These are phyloP conservation scores for Toxicodendron radicans DNA, from an alignment of 345 rosid genomes.

Conservation along the genomic window DNA sequence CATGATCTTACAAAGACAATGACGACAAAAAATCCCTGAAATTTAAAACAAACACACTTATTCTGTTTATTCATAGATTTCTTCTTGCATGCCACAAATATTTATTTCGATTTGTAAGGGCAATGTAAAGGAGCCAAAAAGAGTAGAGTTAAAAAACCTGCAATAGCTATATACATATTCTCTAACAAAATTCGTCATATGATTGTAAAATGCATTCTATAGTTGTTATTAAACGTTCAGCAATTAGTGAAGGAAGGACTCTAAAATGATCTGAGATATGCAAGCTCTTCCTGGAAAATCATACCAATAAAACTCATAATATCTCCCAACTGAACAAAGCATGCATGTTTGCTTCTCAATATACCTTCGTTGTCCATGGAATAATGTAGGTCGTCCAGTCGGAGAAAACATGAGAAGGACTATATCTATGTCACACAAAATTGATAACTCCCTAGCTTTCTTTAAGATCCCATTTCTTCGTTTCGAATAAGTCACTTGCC, in stretches of 20 bases:
- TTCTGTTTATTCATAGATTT: not conserved
- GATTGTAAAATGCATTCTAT: not conserved
- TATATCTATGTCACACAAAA: constrained; percentile 79
- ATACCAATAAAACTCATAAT: not conserved
- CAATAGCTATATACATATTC: not conserved
- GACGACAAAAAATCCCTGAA: not conserved
- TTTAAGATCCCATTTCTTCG: constrained; percentile 80
- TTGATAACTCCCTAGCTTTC: constrained; percentile 87
- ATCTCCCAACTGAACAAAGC: not conserved
- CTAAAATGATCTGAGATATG: not conserved
- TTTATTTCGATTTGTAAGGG: not conserved
- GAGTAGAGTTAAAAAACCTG: not conserved
- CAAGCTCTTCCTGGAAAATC: not conserved
- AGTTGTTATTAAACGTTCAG: not conserved
- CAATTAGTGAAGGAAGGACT: not conserved
- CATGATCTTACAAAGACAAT: not conserved
- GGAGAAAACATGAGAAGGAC: constrained; percentile 93
- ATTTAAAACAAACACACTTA: not conserved
- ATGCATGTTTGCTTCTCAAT: not conserved
- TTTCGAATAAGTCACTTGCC: constrained; percentile 84
- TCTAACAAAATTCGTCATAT: not conserved
- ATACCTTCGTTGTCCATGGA: constrained; percentile 77
- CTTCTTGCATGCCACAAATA: not conserved
- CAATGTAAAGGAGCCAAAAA: not conserved
- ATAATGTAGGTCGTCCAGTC: constrained; percentile 65